Evolutionary conservation across 2,329 filamentous ascomycete genomes (phyloP), one percentile per base, ranked within the genome.

Genomic region (Fusarium sp.): DNA sequence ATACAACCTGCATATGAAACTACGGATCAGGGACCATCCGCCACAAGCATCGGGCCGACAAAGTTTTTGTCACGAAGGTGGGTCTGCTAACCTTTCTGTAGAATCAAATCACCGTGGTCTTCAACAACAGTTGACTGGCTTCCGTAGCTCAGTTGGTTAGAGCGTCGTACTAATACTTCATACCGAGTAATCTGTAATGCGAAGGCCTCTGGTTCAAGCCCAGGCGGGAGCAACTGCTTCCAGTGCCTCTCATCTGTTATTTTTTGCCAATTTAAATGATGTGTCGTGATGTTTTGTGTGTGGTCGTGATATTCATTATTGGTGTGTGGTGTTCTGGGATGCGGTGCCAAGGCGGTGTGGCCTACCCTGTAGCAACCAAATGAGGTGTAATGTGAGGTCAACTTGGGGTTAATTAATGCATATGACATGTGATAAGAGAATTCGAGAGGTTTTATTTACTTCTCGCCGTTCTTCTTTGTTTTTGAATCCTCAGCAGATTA

Each of bases 81-180:
- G 26, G 10, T 11, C 26, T 28, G 10, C 10, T 4, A 28, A 28
- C 5, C 9, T 4, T 11, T 11, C 12, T 28, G 26, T 4, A 11
- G 6, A 10, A 9, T 28, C 12, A 26, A 8, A 11, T 2, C 0
- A 3, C 0, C 0, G 1, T 2, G 28, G 5, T 15, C 11, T 14
- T 12, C 38, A 69, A 48, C 36, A 47, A 56, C 57, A 70, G 58
- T 30, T 68, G 58, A 60, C 63, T 53, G 61, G 71, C 71, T 73
- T 72, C 70, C 71, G 57, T 73, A 73, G 70, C 71, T 73, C 70
- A 73, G 71, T 73, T 73, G 70, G 70, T 72, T 72, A 72, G 70
- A 73, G 70, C 70, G 67, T 73, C 70, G 69, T 72, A 70, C 68
- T 73, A 73, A 72, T 73, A 73, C 58, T 69, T 70, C 44, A 51